Base-by-base conservation (phyloP, 148 eudicot species). In the Dysphania ambrosioides region DNA sequence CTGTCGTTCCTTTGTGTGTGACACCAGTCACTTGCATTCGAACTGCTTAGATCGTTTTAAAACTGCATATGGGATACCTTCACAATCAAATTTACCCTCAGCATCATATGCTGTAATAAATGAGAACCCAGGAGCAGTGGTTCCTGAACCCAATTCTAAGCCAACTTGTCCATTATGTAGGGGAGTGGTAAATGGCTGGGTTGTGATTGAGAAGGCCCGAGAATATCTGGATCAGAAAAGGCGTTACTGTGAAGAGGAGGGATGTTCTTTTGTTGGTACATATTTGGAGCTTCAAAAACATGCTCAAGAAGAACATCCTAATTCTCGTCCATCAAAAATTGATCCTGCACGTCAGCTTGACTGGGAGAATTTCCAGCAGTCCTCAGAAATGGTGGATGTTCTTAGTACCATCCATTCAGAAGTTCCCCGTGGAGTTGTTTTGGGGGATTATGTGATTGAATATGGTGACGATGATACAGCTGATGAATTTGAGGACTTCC, bases 401-500 rank as follows among this genome's bases (percentile, higher is more conserved):
- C 85, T 95, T 60, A 95, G 93, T 72, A 92, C 96, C 66, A 95
- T 92, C 38, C 98, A 95, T 66, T 88, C 98, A 34, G 97, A 95
- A 83, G 85, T 88, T 29, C 98, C 98, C 3, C 96, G 86, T 64
- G 97, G 98, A 51, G 96, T 95, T 76, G 98, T 95, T 77, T 79
- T 95, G 68, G 98, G 98, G 29, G 98, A 95, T 75, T 95, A 95
- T 74, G 96, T 95, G 77, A 95, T 95, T 70, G 98, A 95, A 77
- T 95, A 92, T 83, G 98, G 96, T 58, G 97, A 95, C 71, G 90
- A 88, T 77, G 91, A 90, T 71, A 82, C 89, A 24, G 85, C 85
- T 32, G 98, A 90, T 72, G 98, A 95, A 63, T 92, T 82, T 81
- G 98, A 92, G 60, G 92, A 95, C 80, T 95, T 90, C 71, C 92